Evolutionary conservation across 306 rosid genomes (phyloP), one percentile per base, ranked within the genome.

Genomic region (Quercus dentata): DNA sequence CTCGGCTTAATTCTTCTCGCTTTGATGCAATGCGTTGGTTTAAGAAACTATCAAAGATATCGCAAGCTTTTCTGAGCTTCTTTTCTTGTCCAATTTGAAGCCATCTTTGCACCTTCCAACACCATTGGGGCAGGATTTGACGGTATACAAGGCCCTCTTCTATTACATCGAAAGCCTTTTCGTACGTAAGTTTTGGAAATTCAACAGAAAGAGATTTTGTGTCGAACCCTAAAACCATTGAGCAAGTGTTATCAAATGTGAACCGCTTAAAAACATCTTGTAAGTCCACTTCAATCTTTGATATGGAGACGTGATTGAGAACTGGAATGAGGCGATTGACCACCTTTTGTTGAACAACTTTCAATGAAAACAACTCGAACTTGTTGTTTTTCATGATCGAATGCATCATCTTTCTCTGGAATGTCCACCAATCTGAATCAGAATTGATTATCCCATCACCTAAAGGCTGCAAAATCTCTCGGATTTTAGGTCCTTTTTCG

Each of bases 101-200:
- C 74, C 80, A 80, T 44, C 62, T 70, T 7, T 81, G 89, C 3
- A 87, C 20, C 76, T 82, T 88, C 96, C 96, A 87, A 8, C 41
- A 2, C 30, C n/a, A 23, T 13, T 57, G 28, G 2, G 86, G 86
- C 5, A 51, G 18, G 20, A 82, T 5, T 6, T 82, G 86, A 1
- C 83, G 72, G 13, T 57, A 76, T 9, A 82, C n/a, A 1, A 69
- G 13, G 5, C 69, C 59, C 74, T 85, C 82, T 31, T 82, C 79
- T 1, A 67, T 78, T 0, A 71, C 74, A 20, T 65, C 84, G 12
- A 85, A 71, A 19, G 77, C 82, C 15, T 81, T 70, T 11, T 74
- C 71, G n/a, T 65, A 79, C 6, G 71, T 69, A 18, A 56, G 18
- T 38, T 44, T 44, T 33, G 79, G 74, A 9, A 72, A 52, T 13